Evolutionary conservation across 805 yeast genomes (phyloP).

Genomic region (Groenewaldozyma tartarivorans): DNA sequence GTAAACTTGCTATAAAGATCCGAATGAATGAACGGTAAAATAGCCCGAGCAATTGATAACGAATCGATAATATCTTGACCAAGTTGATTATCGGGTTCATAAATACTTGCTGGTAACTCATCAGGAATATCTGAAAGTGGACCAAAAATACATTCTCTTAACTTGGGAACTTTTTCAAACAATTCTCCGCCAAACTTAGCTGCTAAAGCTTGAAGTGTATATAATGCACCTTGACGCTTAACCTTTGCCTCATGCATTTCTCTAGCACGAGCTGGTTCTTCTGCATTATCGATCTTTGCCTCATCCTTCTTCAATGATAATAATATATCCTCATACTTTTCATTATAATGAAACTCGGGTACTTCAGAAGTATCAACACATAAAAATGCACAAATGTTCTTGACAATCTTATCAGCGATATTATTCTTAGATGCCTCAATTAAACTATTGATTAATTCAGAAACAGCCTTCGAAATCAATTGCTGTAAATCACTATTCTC

Average conservation of each 20-base stretch:
- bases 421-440: conserved; percentile 48
- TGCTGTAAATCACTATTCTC: conserved; percentile 54
- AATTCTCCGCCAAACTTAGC: conserved; percentile 42
- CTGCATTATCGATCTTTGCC: conserved; percentile 50
- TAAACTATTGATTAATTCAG: conserved; percentile 53
- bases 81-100: conserved; percentile 25
- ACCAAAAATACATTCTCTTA: conserved; percentile 54
- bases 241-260: conserved; percentile 65
- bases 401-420: conserved; percentile 80
- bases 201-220: conserved; percentile 55
- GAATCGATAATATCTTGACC: conserved; percentile 85
- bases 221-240: conserved; percentile 76
- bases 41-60: conserved; percentile 67
- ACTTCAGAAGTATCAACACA: conserved; percentile 96
- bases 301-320: conserved; percentile 76
- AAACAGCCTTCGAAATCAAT: conserved; percentile 61
- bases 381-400: conserved; percentile 81
- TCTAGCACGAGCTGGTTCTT: conserved; percentile 48
- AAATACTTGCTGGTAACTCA: conserved; percentile 23
- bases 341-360: conserved; percentile 76
- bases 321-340: conserved; percentile 42
- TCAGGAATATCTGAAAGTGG: conserved; percentile 40
- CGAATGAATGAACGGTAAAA: conserved; percentile 51
- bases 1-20: conserved; percentile 39
- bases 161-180: conserved; percentile 56